These are phyloP conservation scores for Aspergillus spinulosporus DNA, from an alignment of 2,329 filamentous ascomycete species.

Conservation along the genomic window DNA sequence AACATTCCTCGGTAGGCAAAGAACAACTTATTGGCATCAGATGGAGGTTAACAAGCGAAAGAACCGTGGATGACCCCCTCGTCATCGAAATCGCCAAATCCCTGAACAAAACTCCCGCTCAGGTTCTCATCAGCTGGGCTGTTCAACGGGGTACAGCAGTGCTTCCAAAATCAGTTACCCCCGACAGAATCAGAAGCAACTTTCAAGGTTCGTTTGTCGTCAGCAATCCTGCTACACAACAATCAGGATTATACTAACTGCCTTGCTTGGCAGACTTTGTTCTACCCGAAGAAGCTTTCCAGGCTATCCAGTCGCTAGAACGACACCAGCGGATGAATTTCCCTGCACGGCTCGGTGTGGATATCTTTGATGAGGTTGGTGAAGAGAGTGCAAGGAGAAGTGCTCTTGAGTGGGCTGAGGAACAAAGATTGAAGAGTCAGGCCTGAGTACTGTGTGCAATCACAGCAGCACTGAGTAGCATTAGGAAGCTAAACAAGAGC, in stretches of 20 bases:
- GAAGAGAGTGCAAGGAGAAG: constrained; percentile 17
- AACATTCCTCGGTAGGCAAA: constrained; percentile 18
- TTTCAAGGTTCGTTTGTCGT: constrained; percentile 13
- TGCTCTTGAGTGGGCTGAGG: constrained; percentile 19
- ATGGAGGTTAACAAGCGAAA: not conserved
- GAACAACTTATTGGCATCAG: not conserved
- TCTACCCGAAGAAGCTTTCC: constrained; percentile 17
- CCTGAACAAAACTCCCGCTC: constrained; percentile 16
- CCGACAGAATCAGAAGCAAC: constrained; percentile 19
- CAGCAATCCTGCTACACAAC: not conserved
- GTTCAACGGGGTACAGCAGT: constrained; percentile 21
- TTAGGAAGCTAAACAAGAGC: too few relatives aligned
- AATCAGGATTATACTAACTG: not conserved
- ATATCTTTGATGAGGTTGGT: constrained; percentile 21
- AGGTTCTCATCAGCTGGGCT: constrained; percentile 21
- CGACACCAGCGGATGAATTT: constrained; percentile 21
- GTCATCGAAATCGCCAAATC: constrained; percentile 17
- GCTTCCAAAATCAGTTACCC: constrained; percentile 19
- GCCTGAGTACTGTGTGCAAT: not conserved
- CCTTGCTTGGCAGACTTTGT: constrained; percentile 14
- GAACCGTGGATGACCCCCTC: constrained; percentile 19
- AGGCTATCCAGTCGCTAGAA: constrained; percentile 18
- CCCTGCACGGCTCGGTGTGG: constrained; percentile 17
- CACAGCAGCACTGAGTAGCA: too few relatives aligned
- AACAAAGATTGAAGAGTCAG: constrained; percentile 13